Base-by-base conservation (phyloP, 495 filamentous ascomycete genomes). In the Aspergillus homomorphus region DNA sequence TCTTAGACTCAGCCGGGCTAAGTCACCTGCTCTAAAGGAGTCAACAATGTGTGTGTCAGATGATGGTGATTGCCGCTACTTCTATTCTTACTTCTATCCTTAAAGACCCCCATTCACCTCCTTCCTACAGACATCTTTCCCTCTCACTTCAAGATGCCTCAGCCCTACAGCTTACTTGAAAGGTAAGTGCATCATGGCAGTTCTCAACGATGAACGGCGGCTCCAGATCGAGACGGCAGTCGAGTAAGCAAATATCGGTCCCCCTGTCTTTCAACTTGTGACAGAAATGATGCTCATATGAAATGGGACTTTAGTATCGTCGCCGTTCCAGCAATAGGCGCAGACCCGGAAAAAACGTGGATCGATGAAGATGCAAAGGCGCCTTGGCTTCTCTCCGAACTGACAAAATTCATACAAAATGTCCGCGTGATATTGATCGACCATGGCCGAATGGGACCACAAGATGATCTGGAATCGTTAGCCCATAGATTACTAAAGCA, bases 371-470 rank as follows among this genome's bases (percentile, higher is more conserved):
- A 58, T 6, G 56, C 56, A 7, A 51, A 60, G 4, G 60, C 53
- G 21, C 53, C 68, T 26, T 74, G 72, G 71, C 66, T 71, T 16
- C 58, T 55, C 4, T 60, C 66, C 7, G 70, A 68, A 21, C 51
- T 69, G 18, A 53, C 64, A 6, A 53, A 66, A 20, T 48, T 58
- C 45, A 64, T 77, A n/a, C 67, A 66, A 15, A 58, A 66, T 54
- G 82, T 81, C 6, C 73, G 83, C 7, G 77, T 86, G 15, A 62
- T 85, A 62, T 62, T 87, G 15, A 82, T 84, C 56, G 77, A 75
- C 57, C 82, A 86, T 60, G 82, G 83, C 4, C 65, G 73, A 21
- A 46, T 82, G 4, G 59, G 59, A 3, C 78, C 82, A 10, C 73
- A 72, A 0, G 76, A 79, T 63, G 79, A 65, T 10, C 64, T 86